Evolutionary conservation across 345 rosid genomes (phyloP).

Genomic region (Sonneratia caseolaris): DNA sequence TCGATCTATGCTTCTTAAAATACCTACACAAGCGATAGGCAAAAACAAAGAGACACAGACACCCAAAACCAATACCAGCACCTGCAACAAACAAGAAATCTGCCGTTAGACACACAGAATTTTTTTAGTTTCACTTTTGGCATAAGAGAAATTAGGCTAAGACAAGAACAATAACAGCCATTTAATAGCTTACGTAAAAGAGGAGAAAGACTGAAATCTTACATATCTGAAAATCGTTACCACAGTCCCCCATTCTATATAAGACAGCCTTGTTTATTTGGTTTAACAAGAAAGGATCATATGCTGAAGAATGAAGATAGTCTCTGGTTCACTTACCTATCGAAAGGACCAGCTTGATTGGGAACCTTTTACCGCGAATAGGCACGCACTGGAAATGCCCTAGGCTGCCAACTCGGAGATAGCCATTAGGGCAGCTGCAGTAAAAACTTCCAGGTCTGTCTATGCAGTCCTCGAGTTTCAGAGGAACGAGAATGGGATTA

Average conservation of each 20-base stretch:
- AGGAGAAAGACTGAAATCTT: too few species aligned
- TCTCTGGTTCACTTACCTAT: slow-evolving; percentile 3
- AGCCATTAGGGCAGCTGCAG: slow-evolving; percentile 9
- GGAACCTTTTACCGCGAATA: slow-evolving; percentile 5
- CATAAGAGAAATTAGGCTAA: not conserved
- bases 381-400: not conserved
- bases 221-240: too few species aligned
- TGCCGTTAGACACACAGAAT: not conserved
- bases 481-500: slow-evolving; percentile 58
- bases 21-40: slow-evolving; percentile 5
- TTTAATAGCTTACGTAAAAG: too few species aligned
- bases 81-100: slow-evolving; percentile 8
- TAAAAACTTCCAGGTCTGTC: not conserved
- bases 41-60: slow-evolving; percentile 6
- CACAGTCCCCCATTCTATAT: too few species aligned
- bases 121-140: not conserved
- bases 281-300: too few species aligned
- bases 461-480: slow-evolving; percentile 10
- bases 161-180: not conserved
- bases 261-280: too few species aligned
- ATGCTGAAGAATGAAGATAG: too few species aligned
- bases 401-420: not conserved
- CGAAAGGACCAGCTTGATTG: slow-evolving; percentile 1
- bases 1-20: slow-evolving; percentile 9
- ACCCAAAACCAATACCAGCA: slow-evolving; percentile 10